phyloP scores from a whole-genome alignment of 805 yeast genomes.

The Metschnikowia corniflorae region DNA sequence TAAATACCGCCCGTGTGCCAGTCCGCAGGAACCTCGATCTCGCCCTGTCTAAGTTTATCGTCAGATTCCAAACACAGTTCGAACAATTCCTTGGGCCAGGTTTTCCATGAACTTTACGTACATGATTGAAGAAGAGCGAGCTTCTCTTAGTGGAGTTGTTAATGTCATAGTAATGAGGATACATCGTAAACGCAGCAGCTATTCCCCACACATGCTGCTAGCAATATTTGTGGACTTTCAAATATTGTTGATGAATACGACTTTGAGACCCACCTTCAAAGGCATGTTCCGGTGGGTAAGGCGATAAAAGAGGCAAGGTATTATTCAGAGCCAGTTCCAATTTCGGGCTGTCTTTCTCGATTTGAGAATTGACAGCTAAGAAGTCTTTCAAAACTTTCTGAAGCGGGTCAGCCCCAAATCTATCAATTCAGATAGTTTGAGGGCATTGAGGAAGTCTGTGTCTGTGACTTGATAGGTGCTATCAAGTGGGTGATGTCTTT shows the following conservation, averaged over 20 bases:
- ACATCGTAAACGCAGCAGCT: constrained; percentile 67
- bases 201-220: constrained; percentile 81
- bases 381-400: constrained; percentile 42
- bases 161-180: constrained; percentile 55
- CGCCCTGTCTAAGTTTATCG: constrained; percentile 46
- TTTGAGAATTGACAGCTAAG: constrained; percentile 39
- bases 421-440: constrained; percentile 34
- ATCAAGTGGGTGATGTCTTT: too few species aligned
- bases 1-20: constrained; percentile 88
- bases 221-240: constrained; percentile 76
- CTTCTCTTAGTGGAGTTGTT: constrained; percentile 46
- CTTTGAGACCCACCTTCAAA: constrained; percentile 73
- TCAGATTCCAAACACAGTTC: constrained; percentile 59
- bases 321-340: constrained; percentile 37
- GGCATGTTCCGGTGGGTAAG: constrained; percentile 65
- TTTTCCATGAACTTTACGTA: constrained; percentile 65
- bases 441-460: constrained; percentile 9
- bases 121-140: constrained; percentile 55
- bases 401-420: constrained; percentile 36
- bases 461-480: background rate
- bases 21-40: constrained; percentile 70
- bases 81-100: constrained; percentile 62
- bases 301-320: constrained; percentile 62
- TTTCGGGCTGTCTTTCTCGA: constrained; percentile 37
- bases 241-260: constrained; percentile 64